phyloP scores from a whole-genome alignment of 2,329 filamentous ascomycete species.

The Hypoxylon sp. region DNA sequence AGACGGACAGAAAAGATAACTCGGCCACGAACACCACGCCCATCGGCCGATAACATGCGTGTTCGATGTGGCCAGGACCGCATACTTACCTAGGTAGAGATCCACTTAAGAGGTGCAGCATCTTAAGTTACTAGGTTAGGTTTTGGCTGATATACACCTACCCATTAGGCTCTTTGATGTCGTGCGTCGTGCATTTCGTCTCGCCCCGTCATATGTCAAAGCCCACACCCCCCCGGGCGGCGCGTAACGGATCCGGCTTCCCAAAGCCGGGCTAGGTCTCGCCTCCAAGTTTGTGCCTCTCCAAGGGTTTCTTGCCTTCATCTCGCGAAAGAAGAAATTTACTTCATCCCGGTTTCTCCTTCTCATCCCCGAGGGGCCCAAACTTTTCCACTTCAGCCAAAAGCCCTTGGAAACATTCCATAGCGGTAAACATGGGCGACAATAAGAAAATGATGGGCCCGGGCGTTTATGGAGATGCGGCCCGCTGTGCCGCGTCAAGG shows the following conservation, averaged over 20 bases:
- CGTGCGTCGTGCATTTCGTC: conserved; percentile 35
- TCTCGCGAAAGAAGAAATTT: conserved; percentile 16
- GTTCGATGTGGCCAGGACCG: conserved; percentile 30
- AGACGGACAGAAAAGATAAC: not conserved
- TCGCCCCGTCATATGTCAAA: conserved; percentile 14
- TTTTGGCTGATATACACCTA: conserved; percentile 42
- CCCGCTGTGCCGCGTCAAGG: conserved; percentile 31
- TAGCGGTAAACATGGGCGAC: conserved; percentile 28
- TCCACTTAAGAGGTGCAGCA: conserved; percentile 33
- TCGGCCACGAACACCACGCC: conserved; percentile 17
- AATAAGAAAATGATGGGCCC: conserved; percentile 10
- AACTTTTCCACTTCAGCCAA: conserved; percentile 37
- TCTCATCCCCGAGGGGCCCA: conserved; percentile 26
- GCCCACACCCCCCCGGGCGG: conserved; percentile 21
- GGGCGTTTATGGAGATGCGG: conserved; percentile 40
- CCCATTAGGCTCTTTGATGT: conserved; percentile 43
- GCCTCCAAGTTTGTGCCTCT: conserved; percentile 13
- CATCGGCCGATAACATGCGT: conserved; percentile 14
- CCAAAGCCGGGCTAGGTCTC: conserved; percentile 24
- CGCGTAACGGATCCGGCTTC: conserved; percentile 22
- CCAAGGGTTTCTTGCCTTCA: conserved; percentile 7
- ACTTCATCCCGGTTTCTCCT: conserved; percentile 14
- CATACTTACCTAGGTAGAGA: conserved; percentile 14
- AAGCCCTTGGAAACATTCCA: conserved; percentile 29
- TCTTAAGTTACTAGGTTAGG: conserved; percentile 29